phyloP scores from a whole-genome alignment of 2,329 filamentous ascomycete species.

The Arthrocladium fulminans region DNA sequence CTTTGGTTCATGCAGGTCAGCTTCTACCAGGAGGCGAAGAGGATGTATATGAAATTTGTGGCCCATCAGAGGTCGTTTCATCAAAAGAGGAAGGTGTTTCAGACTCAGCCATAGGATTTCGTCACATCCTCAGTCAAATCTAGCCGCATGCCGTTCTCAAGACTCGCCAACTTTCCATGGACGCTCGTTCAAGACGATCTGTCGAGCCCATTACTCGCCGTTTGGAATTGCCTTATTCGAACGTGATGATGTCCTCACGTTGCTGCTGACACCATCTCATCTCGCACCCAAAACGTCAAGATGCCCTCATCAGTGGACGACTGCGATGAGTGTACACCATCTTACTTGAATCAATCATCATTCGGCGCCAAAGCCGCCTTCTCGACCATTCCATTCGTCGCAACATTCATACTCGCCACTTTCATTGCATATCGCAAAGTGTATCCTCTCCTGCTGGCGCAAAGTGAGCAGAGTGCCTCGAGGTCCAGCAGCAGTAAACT shows the following conservation, averaged over 20 bases:
- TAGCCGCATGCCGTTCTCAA: background rate
- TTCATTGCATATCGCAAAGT: slow-evolving; percentile 57
- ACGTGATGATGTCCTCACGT: background rate
- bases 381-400: slow-evolving; percentile 58
- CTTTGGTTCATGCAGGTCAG: too few relatives aligned
- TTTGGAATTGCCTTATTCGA: background rate
- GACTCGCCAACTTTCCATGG: too few relatives aligned
- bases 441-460: slow-evolving; percentile 54
- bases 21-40: too few relatives aligned
- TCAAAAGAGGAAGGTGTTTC: background rate
- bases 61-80: too few relatives aligned
- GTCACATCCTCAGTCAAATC: background rate
- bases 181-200: too few relatives aligned
- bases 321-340: slow-evolving; percentile 26
- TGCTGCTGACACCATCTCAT: background rate
- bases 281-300: background rate
- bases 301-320: slow-evolving; percentile 15
- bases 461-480: slow-evolving; percentile 29
- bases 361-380: slow-evolving; percentile 36
- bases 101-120: background rate
- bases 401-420: slow-evolving; percentile 58
- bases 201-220: background rate
- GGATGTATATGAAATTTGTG: too few relatives aligned
- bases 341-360: slow-evolving; percentile 11
- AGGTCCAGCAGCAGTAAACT: slow-evolving; percentile 12